Evolutionary conservation across 2,329 filamentous ascomycete genomes (phyloP), one percentile per base, ranked within the genome.

Genomic region (Apiospora malaysiana): DNA sequence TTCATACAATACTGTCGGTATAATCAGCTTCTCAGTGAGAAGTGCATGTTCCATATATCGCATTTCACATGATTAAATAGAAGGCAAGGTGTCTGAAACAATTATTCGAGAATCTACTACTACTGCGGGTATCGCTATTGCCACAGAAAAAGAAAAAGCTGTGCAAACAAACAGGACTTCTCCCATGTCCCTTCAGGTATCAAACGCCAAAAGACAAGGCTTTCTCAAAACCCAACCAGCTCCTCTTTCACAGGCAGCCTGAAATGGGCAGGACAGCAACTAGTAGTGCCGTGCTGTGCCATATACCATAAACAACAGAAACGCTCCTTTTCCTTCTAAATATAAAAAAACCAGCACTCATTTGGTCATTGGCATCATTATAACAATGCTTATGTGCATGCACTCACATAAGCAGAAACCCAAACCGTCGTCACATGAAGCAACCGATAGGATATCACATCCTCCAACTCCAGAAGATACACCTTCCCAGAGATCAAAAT

Each of bases 51-150:
- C 10, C 40, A 42, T 9, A 42, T 9, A 9, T 42, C 40, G 12
- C 40, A 42, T 42, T 42, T 14, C 2, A 42, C 40, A 5, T 10
- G 40, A 51, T 10, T 1, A 14, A 27, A 27, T 16, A 59, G 32
- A 10, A 8, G 40, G 3, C 7, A 16, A 40, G 32, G 8, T 59
- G 18, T 59, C 21, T 5, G 7, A 56, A 63, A 23, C 56, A 63
- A 63, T 40, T 63, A 63, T 0, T 40, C 2, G 32, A 63, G 9
- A 40, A 18, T 63, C 56, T 63, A 63, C n/a, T 63, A 63, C n/a
- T 63, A 32, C 32, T 63, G 32, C 56, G 56, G 56, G 56, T 63
- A 63, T 63, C 56, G 56, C 37, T 63, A 32, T 63, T 63, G 56
- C 32, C 56, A 63, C 27, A n/a, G 40, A 63, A 63, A 63, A 45